These are phyloP conservation scores for Sphagnurus paluster DNA, from an alignment of 1,284 basidiomycete species.

Conservation along the genomic window DNA sequence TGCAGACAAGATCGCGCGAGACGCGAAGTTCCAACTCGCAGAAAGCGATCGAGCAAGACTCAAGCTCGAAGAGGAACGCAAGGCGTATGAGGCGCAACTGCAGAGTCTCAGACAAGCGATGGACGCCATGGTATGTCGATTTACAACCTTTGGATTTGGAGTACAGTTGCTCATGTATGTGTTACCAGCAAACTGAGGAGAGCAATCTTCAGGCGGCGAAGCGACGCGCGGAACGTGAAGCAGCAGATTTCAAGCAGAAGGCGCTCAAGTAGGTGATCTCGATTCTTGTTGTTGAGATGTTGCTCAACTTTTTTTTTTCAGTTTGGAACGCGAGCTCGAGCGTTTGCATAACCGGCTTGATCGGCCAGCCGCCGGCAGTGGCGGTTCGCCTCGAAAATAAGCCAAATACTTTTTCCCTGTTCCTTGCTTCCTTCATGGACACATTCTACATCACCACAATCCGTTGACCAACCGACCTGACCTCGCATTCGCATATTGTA, in stretches of 20 bases:
- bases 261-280: slow-evolving; percentile 56
- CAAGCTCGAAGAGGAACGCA: slow-evolving; percentile 67
- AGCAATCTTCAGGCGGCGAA: slow-evolving; percentile 67
- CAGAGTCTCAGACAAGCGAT: slow-evolving; percentile 54
- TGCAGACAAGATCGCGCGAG: slow-evolving; percentile 53
- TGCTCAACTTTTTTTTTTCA: slow-evolving; percentile 26
- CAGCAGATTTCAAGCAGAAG: slow-evolving; percentile 69
- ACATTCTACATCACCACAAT: neutral
- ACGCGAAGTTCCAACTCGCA: slow-evolving; percentile 51
- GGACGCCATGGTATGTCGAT: slow-evolving; percentile 47
- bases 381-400: slow-evolving; percentile 34
- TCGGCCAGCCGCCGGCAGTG: slow-evolving; percentile 42
- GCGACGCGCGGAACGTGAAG: slow-evolving; percentile 74
- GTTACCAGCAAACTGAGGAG: slow-evolving; percentile 66
- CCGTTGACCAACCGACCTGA: neutral
- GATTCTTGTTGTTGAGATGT: slow-evolving; percentile 2
- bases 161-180: slow-evolving; percentile 10
- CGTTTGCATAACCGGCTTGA: slow-evolving; percentile 65
- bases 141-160: neutral
- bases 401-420: slow-evolving; percentile 1
- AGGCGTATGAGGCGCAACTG: slow-evolving; percentile 58
- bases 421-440: slow-evolving; percentile 11
- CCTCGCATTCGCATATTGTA: slow-evolving; percentile 16
- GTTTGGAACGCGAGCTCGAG: slow-evolving; percentile 71
- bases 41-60: slow-evolving; percentile 62